Evolutionary conservation across 495 filamentous ascomycete species (phyloP).

Genomic region (Aspergillus funiculosus): DNA sequence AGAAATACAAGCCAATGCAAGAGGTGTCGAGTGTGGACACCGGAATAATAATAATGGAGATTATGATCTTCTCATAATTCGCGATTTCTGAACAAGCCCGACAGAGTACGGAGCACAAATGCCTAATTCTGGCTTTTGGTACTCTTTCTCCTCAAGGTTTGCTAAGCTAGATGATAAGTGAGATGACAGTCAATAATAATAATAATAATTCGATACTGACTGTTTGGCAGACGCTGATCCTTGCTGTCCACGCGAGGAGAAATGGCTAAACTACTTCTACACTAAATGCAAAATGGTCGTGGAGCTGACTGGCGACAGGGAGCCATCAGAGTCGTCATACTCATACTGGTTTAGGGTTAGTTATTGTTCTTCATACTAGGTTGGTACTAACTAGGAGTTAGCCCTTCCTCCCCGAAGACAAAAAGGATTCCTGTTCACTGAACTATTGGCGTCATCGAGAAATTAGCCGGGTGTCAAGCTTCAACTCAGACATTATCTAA

Average conservation of each 20-base stretch:
- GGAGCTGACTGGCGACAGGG: slow-evolving; percentile 1
- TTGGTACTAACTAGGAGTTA: too few relatives aligned
- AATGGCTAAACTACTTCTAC: neutral
- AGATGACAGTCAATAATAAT: neutral
- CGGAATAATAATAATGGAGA: too few relatives aligned
- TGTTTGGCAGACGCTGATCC: slow-evolving; percentile 16
- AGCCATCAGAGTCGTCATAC: neutral
- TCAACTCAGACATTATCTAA: too few relatives aligned
- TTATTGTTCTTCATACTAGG: too few relatives aligned
- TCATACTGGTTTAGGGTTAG: slow-evolving; percentile 3
- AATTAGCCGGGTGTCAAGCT: too few relatives aligned
- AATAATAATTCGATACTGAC: neutral
- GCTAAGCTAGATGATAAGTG: neutral
- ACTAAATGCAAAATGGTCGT: neutral
- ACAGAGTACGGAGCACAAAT: too few relatives aligned
- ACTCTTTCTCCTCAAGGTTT: neutral
- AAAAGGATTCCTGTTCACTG: too few relatives aligned
- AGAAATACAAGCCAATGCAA: too few relatives aligned
- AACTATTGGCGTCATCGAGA: too few relatives aligned
- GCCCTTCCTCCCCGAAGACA: neutral
- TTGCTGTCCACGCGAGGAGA: slow-evolving; percentile 21
- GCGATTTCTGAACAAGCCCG: too few relatives aligned
- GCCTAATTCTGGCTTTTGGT: neutral
- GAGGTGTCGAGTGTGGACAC: too few relatives aligned
- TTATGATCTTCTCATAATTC: too few relatives aligned